Percentiles rank a stretch among this genome's conserved stretches.
Conservation (phyloP, 176 grass and related monocot species). For the Luzula sylvatica region DNA sequence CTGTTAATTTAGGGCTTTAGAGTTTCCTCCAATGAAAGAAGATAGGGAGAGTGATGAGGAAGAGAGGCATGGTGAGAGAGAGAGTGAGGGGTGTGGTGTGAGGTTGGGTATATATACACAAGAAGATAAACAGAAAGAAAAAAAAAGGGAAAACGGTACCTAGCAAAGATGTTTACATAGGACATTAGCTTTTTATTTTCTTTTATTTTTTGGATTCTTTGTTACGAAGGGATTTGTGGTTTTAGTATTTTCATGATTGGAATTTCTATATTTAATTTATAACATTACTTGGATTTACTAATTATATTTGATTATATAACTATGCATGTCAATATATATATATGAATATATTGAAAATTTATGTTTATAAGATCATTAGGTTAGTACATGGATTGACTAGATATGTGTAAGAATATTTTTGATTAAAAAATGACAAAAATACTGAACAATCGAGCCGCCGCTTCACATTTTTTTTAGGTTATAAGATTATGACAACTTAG, state of each 20-base stretch:
- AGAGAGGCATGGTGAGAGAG: background rate
- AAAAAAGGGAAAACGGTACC: background rate
- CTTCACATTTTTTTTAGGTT: background rate
- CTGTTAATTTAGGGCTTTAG: background rate
- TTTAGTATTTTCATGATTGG: too few species aligned
- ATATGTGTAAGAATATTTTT: background rate
- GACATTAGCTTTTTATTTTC: background rate
- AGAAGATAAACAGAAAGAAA: too few species aligned
- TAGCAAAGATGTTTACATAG: background rate
- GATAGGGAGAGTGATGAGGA: background rate
- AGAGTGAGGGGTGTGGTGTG: background rate
- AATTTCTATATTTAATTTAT: too few species aligned
- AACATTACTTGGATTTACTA: too few species aligned
- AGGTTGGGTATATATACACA: conserved; percentile 8
- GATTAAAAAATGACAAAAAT: conserved; percentile 1
- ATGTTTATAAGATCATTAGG: background rate
- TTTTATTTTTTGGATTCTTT: conserved; percentile 10
- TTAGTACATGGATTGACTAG: background rate
- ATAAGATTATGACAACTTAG: background rate
- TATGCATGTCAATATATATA: background rate
- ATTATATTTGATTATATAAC: too few species aligned
- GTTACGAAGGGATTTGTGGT: background rate
- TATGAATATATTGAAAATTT: background rate
- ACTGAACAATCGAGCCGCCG: background rate
- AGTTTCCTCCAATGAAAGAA: background rate